Conservation (phyloP, 805 yeast genomes). For the Metschnikowia reukaufii region DNA sequence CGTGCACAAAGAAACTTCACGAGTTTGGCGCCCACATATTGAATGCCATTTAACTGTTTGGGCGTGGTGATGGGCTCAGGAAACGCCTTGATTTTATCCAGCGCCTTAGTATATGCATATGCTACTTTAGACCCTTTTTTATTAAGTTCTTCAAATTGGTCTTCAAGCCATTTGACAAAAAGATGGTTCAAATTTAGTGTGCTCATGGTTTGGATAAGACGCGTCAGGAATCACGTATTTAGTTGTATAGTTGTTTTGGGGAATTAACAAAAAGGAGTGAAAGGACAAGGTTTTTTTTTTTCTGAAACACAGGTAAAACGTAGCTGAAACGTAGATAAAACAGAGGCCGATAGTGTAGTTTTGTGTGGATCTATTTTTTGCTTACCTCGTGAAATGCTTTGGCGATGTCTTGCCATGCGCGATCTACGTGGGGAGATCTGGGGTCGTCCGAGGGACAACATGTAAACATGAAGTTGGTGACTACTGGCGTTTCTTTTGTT, state of each 20-base stretch:
- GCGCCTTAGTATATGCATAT: conserved; percentile 55
- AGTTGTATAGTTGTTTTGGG: not conserved
- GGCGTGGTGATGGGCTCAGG: conserved; percentile 53
- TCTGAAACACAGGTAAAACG: too few relatives aligned
- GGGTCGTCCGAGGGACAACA: too few relatives aligned
- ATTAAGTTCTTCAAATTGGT: conserved; percentile 46
- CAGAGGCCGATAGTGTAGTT: too few relatives aligned
- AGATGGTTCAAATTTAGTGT: conserved; percentile 48
- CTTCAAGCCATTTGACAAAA: conserved; percentile 60
- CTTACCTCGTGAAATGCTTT: too few relatives aligned
- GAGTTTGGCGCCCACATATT: conserved; percentile 72
- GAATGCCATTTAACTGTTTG: conserved; percentile 55
- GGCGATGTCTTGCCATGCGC: too few relatives aligned
- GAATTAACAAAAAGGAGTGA: not conserved
- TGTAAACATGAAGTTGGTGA: too few relatives aligned
- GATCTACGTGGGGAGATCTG: too few relatives aligned
- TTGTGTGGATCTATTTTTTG: too few relatives aligned
- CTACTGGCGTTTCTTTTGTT: too few relatives aligned
- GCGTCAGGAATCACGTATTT: not conserved
- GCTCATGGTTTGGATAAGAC: not conserved
- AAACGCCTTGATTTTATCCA: conserved; percentile 47
- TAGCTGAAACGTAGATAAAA: too few relatives aligned
- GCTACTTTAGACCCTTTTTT: conserved; percentile 53
- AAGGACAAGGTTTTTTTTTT: not conserved
- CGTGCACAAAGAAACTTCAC: conserved; percentile 49